Conservation (phyloP, 805 yeast species). For the Sungouiozyma ichnusensis region DNA sequence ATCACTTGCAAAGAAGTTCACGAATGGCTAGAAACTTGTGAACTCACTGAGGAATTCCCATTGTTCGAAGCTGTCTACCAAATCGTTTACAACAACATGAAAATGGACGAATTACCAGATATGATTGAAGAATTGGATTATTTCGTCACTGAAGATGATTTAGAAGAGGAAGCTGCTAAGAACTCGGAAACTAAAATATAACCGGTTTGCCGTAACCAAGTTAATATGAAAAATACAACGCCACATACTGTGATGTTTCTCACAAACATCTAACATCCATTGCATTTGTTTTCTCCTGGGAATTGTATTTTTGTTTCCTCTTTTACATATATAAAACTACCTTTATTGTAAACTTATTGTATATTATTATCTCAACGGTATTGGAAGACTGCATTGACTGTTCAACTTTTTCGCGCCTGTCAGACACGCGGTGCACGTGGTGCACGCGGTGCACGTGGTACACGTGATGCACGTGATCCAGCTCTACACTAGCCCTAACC, state of each 20-base stretch:
- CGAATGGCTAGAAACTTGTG: conserved; percentile 47
- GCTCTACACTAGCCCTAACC: too few species aligned
- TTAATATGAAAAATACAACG: too few species aligned
- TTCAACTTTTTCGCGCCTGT: too few species aligned
- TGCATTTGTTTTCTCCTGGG: neutral
- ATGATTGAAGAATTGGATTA: conserved; percentile 41
- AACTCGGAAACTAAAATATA: too few species aligned
- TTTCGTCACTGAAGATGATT: conserved; percentile 8
- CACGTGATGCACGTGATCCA: too few species aligned
- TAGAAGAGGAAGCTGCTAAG: neutral
- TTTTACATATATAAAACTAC: neutral
- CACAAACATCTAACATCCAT: neutral
- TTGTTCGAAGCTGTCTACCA: conserved; percentile 55
- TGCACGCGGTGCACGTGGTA: too few species aligned
- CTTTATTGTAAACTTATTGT: neutral
- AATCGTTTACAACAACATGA: conserved; percentile 63
- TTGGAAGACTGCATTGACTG: too few species aligned
- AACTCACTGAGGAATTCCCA: conserved; percentile 61
- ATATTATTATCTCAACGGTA: neutral
- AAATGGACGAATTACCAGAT: conserved; percentile 64
- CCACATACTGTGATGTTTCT: neutral
- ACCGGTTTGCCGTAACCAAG: too few species aligned
- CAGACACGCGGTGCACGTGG: too few species aligned
- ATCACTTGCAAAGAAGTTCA: conserved; percentile 85
- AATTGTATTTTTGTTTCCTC: neutral